Evolutionary conservation across 2,329 filamentous ascomycete genomes (phyloP).

Genomic region (Aspergillus sp.): DNA sequence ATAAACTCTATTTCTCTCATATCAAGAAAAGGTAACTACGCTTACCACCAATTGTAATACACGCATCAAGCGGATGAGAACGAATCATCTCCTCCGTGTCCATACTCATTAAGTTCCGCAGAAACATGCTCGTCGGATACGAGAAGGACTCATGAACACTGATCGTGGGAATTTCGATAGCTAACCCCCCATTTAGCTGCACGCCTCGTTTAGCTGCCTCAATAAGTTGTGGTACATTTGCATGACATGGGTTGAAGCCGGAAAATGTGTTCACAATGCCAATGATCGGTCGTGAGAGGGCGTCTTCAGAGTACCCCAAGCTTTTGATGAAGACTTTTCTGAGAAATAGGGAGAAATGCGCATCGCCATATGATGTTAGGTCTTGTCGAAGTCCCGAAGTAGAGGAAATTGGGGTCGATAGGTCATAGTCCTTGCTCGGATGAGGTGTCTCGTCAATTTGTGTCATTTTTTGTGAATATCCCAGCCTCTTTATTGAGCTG

Average conservation of each 20-base stretch:
- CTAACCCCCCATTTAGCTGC: constrained; percentile 59
- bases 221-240: constrained; percentile 63
- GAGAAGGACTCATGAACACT: constrained; percentile 65
- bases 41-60: constrained; percentile 59
- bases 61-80: constrained; percentile 64
- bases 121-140: constrained; percentile 65
- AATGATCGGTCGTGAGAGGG: constrained; percentile 63
- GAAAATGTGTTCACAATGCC: constrained; percentile 69
- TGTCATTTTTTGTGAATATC: background rate
- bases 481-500: too few relatives aligned
- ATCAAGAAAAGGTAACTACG: too few relatives aligned
- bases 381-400: constrained; percentile 55
- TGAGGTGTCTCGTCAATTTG: background rate
- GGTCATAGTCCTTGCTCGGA: constrained; percentile 47
- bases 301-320: constrained; percentile 65
- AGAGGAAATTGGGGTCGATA: constrained; percentile 47
- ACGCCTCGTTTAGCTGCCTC: constrained; percentile 64
- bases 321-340: constrained; percentile 74
- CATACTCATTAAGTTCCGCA: constrained; percentile 71
- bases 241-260: constrained; percentile 68
- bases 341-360: constrained; percentile 68
- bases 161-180: constrained; percentile 68
- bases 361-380: constrained; percentile 63
- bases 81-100: constrained; percentile 73
- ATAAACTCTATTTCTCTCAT: background rate